Evolutionary conservation across 2,329 filamentous ascomycete genomes (phyloP), one percentile per base, ranked within the genome.

Genomic region (Penicillium paneum): DNA sequence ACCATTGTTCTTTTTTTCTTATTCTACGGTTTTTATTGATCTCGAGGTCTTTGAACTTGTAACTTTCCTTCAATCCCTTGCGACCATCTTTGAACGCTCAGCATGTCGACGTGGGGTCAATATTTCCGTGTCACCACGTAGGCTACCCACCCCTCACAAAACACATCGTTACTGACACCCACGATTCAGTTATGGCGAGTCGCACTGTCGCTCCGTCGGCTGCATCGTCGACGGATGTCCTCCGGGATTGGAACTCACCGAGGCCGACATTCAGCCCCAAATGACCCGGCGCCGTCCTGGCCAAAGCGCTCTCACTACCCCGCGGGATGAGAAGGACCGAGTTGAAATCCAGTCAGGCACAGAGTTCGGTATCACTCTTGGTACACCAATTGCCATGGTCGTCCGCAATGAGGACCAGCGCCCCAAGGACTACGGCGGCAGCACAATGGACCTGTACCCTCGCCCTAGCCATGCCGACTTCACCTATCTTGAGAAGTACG

Each of bases 401-500:
- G 92, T 97, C 40, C 81, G 86, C 74, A 97, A 97, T 74, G 87
- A 97, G 79, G 92, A 97, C 73, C 91, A 96, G 71, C 81, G 93
- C 59, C 93, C 92, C 35, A 86, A 90, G 71, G 94, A 99, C 79
- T 97, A 97, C 76, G 89, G 89, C 53, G 84, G 85, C 76, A 83
- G 85, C 71, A 96, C 92, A 29, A 97, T 97, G 84, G 90, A 97
- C 75, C 78, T 86, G 59, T 97, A 88, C 81, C 94, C 94, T 5
- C 84, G 94, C 48, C 94, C 93, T 34, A 91, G 86, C 71, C 94
- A 97, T 76, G 93, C 94, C 56, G 93, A 97, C 76, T 97, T 89
- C 84, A 97, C 94, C 57, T 97, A 97, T 77, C 81, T 96, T 57
- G 90, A 96, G 74, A 97, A 97, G 78, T 99, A 99, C 74, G 93